These are phyloP conservation scores for Pythium aquatile DNA, from an alignment of 352 stramenopile genomes.

Conservation along the genomic window DNA sequence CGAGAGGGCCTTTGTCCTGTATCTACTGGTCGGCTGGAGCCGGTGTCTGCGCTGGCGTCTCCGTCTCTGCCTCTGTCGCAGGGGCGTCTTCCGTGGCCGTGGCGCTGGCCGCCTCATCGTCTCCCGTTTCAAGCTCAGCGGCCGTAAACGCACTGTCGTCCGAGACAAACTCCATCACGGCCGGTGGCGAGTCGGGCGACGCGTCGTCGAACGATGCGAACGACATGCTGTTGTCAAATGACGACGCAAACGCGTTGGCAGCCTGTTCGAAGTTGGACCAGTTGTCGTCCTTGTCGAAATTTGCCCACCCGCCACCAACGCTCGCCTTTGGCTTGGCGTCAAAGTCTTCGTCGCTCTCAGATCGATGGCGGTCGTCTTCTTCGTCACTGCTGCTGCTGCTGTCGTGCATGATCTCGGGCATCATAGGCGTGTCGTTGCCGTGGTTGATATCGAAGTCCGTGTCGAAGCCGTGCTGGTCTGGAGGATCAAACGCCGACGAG, in stretches of 20 bases:
- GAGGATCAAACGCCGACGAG: constrained; percentile 54
- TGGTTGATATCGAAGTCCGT: constrained; percentile 74
- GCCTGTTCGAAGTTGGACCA: constrained; percentile 72
- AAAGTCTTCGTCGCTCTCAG: constrained; percentile 31
- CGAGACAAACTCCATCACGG: constrained; percentile 31
- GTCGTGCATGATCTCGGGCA: constrained; percentile 85
- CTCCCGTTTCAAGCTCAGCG: constrained; percentile 12
- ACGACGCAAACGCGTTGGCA: constrained; percentile 44
- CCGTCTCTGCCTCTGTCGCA: not conserved
- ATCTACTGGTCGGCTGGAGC: constrained; percentile 8
- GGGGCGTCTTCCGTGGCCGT: not conserved
- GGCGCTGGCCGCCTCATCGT: not conserved
- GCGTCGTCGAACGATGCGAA: constrained; percentile 35
- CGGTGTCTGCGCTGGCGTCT: not conserved
- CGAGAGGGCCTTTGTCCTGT: not conserved
- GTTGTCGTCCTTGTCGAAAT: constrained; percentile 54
- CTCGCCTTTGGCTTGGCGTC: constrained; percentile 32
- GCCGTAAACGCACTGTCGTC: constrained; percentile 22
- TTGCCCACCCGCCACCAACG: constrained; percentile 48
- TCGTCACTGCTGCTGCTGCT: constrained; percentile 85
- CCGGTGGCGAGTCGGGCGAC: constrained; percentile 28
- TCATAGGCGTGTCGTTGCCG: constrained; percentile 62
- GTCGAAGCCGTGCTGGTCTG: constrained; percentile 56
- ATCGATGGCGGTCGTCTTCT: constrained; percentile 57
- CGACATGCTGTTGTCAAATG: constrained; percentile 41